Evolutionary conservation across 176 grass and related monocot genomes (phyloP).

Genomic region (Oryza nivara): DNA sequence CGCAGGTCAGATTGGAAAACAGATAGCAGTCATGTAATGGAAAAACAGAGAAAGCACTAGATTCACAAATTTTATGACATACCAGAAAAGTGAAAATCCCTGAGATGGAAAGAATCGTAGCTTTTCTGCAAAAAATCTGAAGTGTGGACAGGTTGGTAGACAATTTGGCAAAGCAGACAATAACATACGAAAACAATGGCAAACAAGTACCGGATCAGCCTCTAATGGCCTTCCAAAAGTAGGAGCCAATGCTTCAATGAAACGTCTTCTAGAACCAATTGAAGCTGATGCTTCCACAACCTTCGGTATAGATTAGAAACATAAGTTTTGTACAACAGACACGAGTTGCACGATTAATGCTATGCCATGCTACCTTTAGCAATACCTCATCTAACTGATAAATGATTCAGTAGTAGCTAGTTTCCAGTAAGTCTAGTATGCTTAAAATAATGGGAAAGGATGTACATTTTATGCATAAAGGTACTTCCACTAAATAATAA

Average conservation of each 20-base stretch:
- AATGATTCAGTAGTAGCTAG: conserved; percentile 24
- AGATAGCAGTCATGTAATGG: neutral
- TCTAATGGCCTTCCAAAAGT: conserved; percentile 87
- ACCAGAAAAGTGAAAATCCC: conserved; percentile 97
- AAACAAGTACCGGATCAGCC: conserved; percentile 73
- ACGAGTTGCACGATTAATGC: neutral
- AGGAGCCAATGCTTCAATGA: conserved; percentile 86
- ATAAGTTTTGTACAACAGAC: conserved; percentile 25
- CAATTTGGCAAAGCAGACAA: conserved; percentile 21
- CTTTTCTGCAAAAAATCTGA: conserved; percentile 92
- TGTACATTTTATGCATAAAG: neutral
- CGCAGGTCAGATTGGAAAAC: neutral
- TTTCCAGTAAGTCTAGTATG: neutral
- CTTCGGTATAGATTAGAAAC: conserved; percentile 52
- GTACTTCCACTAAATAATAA: conserved; percentile 11
- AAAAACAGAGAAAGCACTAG: conserved; percentile 23
- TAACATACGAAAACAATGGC: conserved; percentile 15
- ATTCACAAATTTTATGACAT: conserved; percentile 43
- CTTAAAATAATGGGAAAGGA: conserved; percentile 10
- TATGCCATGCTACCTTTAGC: neutral
- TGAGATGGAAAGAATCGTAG: conserved; percentile 70
- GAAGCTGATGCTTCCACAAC: conserved; percentile 84
- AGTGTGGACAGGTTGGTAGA: conserved; percentile 17
- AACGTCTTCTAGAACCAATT: conserved; percentile 90
- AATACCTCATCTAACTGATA: conserved; percentile 14